Evolutionary conservation across 352 stramenopile species (phyloP).

Genomic region (Globisporangium splendens): DNA sequence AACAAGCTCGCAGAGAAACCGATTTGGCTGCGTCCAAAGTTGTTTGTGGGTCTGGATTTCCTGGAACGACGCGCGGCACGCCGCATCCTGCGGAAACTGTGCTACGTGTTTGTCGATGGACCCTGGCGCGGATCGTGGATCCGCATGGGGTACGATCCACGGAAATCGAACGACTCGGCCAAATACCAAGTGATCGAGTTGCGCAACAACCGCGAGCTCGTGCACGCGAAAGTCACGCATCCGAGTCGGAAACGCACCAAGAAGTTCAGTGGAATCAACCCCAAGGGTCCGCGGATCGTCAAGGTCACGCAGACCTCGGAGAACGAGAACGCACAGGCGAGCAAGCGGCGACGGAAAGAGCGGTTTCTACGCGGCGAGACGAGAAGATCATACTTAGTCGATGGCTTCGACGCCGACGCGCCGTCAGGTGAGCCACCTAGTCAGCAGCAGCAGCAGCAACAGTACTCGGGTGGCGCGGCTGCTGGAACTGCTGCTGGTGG

Average conservation of each 20-base stretch:
- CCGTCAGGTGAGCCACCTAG: neutral
- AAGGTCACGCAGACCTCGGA: constrained; percentile 75
- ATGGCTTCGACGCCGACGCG: constrained; percentile 25
- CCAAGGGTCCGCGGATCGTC: constrained; percentile 63
- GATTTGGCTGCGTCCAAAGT: constrained; percentile 66
- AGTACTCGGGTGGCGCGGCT: too few species aligned
- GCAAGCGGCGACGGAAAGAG: constrained; percentile 64
- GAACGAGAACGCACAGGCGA: constrained; percentile 55
- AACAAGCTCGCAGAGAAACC: constrained; percentile 61
- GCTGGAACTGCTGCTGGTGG: neutral
- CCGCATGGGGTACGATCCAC: constrained; percentile 77
- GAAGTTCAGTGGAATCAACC: constrained; percentile 54
- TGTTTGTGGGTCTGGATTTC: constrained; percentile 63
- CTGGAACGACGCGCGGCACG: constrained; percentile 59
- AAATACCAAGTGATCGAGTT: constrained; percentile 77
- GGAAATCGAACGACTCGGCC: constrained; percentile 35
- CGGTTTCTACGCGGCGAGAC: constrained; percentile 63
- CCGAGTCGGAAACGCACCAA: constrained; percentile 62
- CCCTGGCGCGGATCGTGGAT: constrained; percentile 82
- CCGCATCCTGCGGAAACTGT: constrained; percentile 62
- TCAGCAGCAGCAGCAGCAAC: neutral
- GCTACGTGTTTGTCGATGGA: constrained; percentile 82
- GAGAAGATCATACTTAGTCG: constrained; percentile 44
- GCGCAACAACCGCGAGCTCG: constrained; percentile 76
- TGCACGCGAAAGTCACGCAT: constrained; percentile 76